Evolutionary conservation across 1,139 yeast genomes (phyloP).

Genomic region (Yamadazyma friedrichii): DNA sequence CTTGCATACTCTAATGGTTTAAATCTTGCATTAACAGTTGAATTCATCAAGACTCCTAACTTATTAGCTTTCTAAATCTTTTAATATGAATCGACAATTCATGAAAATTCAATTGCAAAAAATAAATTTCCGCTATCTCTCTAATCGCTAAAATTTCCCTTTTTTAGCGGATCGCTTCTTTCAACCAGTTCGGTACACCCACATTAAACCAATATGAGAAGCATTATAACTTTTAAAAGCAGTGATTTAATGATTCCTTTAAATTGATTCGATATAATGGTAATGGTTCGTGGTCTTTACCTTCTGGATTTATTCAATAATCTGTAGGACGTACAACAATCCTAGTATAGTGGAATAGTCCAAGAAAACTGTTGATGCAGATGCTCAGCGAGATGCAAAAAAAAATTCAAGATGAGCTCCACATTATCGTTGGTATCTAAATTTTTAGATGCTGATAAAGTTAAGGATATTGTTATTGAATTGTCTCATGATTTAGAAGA

Average conservation of each 20-base stretch:
- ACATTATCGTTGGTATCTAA: constrained; percentile 27
- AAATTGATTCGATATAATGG: too few relatives aligned
- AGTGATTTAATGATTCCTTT: too few relatives aligned
- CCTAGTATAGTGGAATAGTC: too few relatives aligned
- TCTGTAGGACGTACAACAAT: too few relatives aligned
- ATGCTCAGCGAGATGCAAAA: constrained; percentile 5
- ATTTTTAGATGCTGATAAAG: constrained; percentile 27
- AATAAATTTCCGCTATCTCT: neutral
- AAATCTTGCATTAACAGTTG: neutral
- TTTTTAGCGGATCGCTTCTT: neutral
- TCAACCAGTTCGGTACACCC: too few relatives aligned
- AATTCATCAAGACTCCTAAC: too few relatives aligned
- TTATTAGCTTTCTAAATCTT: too few relatives aligned
- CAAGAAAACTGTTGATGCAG: neutral
- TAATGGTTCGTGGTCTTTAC: too few relatives aligned
- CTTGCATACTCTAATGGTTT: neutral
- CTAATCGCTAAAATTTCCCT: neutral
- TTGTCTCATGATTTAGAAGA: constrained; percentile 21
- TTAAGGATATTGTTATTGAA: constrained; percentile 23
- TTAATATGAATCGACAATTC: too few relatives aligned
- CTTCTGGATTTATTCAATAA: too few relatives aligned
- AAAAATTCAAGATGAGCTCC: constrained; percentile 7
- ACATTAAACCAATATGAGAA: too few relatives aligned
- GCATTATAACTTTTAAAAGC: too few relatives aligned
- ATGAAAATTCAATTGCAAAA: neutral